phyloP scores from a whole-genome alignment of 2,329 filamentous ascomycete species.

The Geosmithia putterillii region DNA sequence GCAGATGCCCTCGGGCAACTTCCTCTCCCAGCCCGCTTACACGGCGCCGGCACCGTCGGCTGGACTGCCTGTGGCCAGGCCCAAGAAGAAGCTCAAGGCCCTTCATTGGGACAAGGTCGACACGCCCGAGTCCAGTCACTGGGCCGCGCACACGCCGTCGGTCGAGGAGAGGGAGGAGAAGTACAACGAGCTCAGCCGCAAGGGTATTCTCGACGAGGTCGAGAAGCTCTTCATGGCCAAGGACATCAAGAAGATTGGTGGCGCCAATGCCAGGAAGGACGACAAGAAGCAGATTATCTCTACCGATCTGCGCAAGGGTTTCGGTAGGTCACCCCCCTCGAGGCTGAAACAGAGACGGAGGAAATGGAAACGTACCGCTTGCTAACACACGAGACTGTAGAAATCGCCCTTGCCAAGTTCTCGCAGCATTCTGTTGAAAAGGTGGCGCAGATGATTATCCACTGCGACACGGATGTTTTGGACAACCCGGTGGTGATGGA shows the following conservation, averaged over 20 bases:
- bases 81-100: conserved; percentile 99
- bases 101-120: conserved; percentile 99
- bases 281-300: conserved; percentile 98
- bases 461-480: conserved; percentile 80
- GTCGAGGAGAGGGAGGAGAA: conserved; percentile 87
- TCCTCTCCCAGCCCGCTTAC: conserved; percentile 51
- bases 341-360: not conserved
- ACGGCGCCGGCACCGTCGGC: conserved; percentile 38
- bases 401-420: conserved; percentile 90
- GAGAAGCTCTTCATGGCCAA: conserved; percentile 97
- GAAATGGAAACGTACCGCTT: not conserved
- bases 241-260: conserved; percentile 80
- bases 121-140: conserved; percentile 79
- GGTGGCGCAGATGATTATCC: conserved; percentile 84
- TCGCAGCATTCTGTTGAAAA: conserved; percentile 75
- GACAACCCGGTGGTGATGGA: conserved; percentile 93
- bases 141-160: conserved; percentile 80
- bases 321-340: conserved; percentile 45
- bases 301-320: conserved; percentile 76
- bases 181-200: conserved; percentile 83
- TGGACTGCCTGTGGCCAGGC: conserved; percentile 67
- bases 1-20: conserved; percentile 53
- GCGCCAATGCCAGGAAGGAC: conserved; percentile 60
- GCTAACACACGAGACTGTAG: conserved; percentile 23
- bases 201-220: conserved; percentile 93